Conservation (phyloP, 75 land plant genomes). For the Selaginella tamariscina region DNA sequence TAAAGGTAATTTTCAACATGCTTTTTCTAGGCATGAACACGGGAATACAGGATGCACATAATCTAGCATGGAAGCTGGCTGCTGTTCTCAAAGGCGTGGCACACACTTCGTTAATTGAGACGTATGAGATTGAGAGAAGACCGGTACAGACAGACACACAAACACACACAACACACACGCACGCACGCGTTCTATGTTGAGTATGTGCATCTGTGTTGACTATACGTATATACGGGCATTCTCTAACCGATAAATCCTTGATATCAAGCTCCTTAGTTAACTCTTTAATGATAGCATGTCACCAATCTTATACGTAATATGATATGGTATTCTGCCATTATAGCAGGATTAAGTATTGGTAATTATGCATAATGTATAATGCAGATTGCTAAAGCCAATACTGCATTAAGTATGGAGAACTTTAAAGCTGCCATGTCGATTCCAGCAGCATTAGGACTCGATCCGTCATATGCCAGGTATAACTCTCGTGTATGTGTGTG, state of each 20-base stretch:
- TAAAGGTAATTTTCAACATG: neutral
- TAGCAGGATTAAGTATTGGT: no score
- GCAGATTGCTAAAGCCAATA: constrained; percentile 78
- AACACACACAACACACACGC: no score
- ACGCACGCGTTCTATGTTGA: no score
- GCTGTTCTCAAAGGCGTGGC: constrained; percentile 40
- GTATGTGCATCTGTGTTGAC: no score
- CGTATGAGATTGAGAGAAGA: constrained; percentile 72
- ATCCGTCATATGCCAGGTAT: constrained; percentile 86
- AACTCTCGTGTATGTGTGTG: neutral
- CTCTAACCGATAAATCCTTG: no score
- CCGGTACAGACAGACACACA: constrained; percentile 39
- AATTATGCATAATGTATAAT: neutral
- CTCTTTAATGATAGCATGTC: no score
- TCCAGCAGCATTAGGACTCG: constrained; percentile 84
- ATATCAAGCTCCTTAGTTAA: no score
- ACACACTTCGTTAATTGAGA: constrained; percentile 38
- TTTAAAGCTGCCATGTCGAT: constrained; percentile 90
- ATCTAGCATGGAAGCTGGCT: constrained; percentile 90
- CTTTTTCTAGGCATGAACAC: constrained; percentile 80
- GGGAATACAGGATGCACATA: constrained; percentile 96
- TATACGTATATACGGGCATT: no score
- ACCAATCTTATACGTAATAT: no score
- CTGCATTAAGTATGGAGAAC: constrained; percentile 71
- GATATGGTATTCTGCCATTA: no score